These are phyloP conservation scores for Buxus sempervirens DNA, from an alignment of 164 flowering plant genomes.

Conservation along the genomic window DNA sequence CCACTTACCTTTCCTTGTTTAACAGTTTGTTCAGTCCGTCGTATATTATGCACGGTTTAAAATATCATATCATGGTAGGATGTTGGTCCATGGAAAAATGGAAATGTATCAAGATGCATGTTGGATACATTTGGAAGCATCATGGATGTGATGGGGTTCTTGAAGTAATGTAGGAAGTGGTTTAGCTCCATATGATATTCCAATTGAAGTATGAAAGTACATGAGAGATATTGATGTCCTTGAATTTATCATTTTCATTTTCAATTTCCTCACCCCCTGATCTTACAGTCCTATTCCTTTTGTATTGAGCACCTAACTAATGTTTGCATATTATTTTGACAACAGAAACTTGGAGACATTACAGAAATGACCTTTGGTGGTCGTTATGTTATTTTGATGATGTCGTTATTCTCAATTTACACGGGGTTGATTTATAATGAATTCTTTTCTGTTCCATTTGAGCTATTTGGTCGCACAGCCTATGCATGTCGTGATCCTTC, in stretches of 20 bases:
- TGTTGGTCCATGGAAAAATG: no score
- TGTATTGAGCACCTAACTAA: neutral
- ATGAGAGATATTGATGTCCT: no score
- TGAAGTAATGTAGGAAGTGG: no score
- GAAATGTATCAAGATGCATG: no score
- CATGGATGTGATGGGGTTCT: no score
- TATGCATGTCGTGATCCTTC: conserved; percentile 84
- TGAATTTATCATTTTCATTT: neutral
- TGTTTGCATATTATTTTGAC: conserved; percentile 10
- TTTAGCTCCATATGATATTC: no score
- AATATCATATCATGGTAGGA: no score
- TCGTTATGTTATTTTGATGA: conserved; percentile 89
- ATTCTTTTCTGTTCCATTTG: conserved; percentile 94
- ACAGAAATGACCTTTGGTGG: conserved; percentile 95
- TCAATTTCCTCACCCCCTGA: neutral
- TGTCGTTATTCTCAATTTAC: conserved; percentile 93
- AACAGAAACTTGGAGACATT: conserved; percentile 95
- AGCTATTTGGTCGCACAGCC: conserved; percentile 83
- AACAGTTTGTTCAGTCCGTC: no score
- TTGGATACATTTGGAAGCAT: no score
- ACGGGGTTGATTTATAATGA: conserved; percentile 95
- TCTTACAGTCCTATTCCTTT: neutral
- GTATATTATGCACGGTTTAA: no score
- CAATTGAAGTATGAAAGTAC: no score
- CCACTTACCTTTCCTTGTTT: neutral